Evolutionary conservation across 345 rosid species (phyloP).

Genomic region (Trapa bicornis): DNA sequence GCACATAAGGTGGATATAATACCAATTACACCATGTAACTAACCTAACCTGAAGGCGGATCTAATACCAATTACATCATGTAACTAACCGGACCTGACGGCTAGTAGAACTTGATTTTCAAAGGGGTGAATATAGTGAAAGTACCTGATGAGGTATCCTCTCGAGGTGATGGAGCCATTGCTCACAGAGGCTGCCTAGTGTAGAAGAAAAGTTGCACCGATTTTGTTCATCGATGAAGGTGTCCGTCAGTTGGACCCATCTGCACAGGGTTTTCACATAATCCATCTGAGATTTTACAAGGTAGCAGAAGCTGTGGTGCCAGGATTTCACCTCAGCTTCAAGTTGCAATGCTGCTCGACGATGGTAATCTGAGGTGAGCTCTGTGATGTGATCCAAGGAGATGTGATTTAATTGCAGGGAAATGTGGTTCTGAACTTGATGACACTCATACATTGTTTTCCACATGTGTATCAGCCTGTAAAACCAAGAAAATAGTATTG

Average conservation of each 20-base stretch:
- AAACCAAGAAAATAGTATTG: neutral
- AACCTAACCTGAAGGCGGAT: no score
- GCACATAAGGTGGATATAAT: neutral
- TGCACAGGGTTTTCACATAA: slow-evolving; percentile 48
- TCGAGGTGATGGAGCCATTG: slow-evolving; percentile 55
- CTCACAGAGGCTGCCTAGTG: slow-evolving; percentile 45
- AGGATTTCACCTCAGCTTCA: slow-evolving; percentile 54
- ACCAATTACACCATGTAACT: no score
- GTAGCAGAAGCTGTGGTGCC: slow-evolving; percentile 69
- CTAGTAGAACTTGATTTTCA: neutral
- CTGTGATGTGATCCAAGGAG: slow-evolving; percentile 28
- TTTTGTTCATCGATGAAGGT: slow-evolving; percentile 34
- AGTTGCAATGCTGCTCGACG: slow-evolving; percentile 70
- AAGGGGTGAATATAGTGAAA: neutral
- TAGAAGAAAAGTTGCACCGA: slow-evolving; percentile 33
- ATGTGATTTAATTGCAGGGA: slow-evolving; percentile 59
- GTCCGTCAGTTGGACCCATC: slow-evolving; percentile 56
- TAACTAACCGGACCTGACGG: neutral
- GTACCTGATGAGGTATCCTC: slow-evolving; percentile 67
- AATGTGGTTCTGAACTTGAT: slow-evolving; percentile 60
- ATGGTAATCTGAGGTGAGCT: slow-evolving; percentile 53
- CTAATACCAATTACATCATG: neutral
- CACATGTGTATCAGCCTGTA: slow-evolving; percentile 58
- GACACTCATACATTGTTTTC: slow-evolving; percentile 70
- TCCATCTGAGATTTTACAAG: slow-evolving; percentile 51